These are phyloP conservation scores for Zygoascus ofunaensis DNA, from an alignment of 805 yeast species.

Conservation along the genomic window DNA sequence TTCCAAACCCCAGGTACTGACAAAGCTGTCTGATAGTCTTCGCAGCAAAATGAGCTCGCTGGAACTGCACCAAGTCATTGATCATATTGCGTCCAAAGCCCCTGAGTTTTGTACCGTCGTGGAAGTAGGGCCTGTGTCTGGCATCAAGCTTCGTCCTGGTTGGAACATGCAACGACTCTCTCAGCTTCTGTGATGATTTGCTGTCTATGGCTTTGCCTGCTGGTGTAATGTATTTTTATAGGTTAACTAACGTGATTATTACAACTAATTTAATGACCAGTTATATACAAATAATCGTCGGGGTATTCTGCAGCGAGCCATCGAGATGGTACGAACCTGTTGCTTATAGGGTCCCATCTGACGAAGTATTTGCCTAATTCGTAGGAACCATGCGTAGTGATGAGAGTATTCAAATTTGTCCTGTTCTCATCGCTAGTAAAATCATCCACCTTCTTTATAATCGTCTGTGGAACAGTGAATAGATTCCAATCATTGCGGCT, in stretches of 20 bases:
- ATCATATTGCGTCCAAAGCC: conserved; percentile 13
- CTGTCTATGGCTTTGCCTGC: no score
- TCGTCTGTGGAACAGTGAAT: conserved; percentile 1
- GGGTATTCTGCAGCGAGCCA: neutral
- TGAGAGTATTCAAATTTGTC: neutral
- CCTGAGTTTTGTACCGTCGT: conserved; percentile 23
- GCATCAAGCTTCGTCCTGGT: conserved; percentile 14
- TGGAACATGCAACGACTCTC: conserved; percentile 3
- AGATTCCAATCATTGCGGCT: neutral
- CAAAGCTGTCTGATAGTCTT: conserved; percentile 17
- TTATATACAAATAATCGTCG: neutral
- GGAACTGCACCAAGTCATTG: conserved; percentile 20
- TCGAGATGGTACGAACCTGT: neutral
- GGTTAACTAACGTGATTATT: no score
- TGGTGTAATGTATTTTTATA: no score
- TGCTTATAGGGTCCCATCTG: neutral
- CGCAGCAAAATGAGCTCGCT: conserved; percentile 16
- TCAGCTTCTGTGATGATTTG: neutral
- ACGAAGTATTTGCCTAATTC: conserved; percentile 3
- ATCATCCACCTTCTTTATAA: neutral
- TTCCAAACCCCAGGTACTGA: conserved; percentile 15
- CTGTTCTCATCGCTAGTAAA: neutral
- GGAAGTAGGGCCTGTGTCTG: conserved; percentile 17
- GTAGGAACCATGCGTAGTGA: neutral
- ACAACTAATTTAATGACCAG: no score